Evolutionary conservation across 345 rosid genomes (phyloP).

Genomic region (Kernera saxatilis): DNA sequence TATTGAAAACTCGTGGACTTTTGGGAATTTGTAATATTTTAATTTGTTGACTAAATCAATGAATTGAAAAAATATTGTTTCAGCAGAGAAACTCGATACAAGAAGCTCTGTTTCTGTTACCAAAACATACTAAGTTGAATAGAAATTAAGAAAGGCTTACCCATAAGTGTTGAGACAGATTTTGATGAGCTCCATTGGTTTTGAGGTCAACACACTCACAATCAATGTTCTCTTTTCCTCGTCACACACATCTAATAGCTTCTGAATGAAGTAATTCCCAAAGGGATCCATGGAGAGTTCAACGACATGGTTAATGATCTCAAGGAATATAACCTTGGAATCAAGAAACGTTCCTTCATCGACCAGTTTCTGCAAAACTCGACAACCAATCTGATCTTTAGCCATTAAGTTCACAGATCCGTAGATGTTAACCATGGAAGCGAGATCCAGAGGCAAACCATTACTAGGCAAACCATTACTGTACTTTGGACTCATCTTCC

Average conservation of each 20-base stretch:
- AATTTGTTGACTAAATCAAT: conserved; percentile 1
- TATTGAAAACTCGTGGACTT: conserved; percentile 1
- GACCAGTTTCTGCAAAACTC: conserved; percentile 46
- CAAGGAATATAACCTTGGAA: conserved; percentile 30
- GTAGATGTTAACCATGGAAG: conserved; percentile 34
- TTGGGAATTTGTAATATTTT: background rate
- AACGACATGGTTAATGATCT: conserved; percentile 33
- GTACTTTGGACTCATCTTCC: background rate
- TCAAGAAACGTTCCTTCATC: conserved; percentile 43
- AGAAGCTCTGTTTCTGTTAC: background rate
- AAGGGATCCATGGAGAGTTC: conserved; percentile 55
- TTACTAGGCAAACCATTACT: background rate
- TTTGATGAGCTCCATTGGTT: conserved; percentile 38
- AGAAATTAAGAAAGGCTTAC: conserved; percentile 27
- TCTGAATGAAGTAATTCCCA: conserved; percentile 62
- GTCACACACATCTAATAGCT: conserved; percentile 38
- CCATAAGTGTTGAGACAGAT: conserved; percentile 54
- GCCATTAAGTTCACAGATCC: conserved; percentile 48
- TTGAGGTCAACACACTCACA: conserved; percentile 35
- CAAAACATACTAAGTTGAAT: background rate
- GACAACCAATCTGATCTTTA: conserved; percentile 48
- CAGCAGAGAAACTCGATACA: background rate
- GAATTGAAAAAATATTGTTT: too few species aligned
- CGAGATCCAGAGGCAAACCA: conserved; percentile 20
- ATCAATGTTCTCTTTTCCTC: conserved; percentile 47